A percentile compares a stretch with the other conserved stretches of the same genome.
These are phyloP conservation scores for Teunomyces barrocoloradensis DNA, from an alignment of 805 yeast species.

Conservation along the genomic window DNA sequence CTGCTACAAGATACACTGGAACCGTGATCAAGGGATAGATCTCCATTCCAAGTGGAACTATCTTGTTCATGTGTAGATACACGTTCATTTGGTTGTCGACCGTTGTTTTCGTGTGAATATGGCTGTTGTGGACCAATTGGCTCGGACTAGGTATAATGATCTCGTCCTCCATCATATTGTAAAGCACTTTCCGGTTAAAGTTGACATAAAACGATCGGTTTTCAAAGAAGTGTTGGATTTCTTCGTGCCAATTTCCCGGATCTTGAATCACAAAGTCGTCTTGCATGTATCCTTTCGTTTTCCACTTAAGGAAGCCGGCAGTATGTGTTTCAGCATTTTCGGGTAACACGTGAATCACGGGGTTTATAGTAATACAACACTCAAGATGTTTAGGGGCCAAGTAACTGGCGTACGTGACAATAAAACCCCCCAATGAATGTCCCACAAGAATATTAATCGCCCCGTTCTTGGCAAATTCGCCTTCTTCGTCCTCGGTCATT, in stretches of 20 bases:
- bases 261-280: neutral
- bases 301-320: neutral
- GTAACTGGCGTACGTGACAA: slow-evolving; percentile 46
- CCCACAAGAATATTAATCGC: slow-evolving; percentile 54
- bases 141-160: neutral
- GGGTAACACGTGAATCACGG: slow-evolving; percentile 42
- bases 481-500: slow-evolving; percentile 39
- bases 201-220: neutral
- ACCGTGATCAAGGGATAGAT: neutral
- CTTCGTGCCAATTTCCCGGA: neutral
- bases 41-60: slow-evolving; percentile 1
- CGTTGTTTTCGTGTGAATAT: neutral
- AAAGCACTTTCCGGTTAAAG: neutral
- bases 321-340: neutral
- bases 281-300: slow-evolving; percentile 3
- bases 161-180: slow-evolving; percentile 4
- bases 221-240: neutral
- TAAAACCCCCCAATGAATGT: slow-evolving; percentile 75
- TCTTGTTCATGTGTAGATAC: neutral
- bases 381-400: slow-evolving; percentile 55
- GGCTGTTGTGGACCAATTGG: neutral
- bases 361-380: slow-evolving; percentile 56
- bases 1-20: neutral
- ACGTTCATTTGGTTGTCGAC: slow-evolving; percentile 1
- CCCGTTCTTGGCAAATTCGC: slow-evolving; percentile 30